Evolutionary conservation across 192 early-diverging fungal species (phyloP), one percentile per base, ranked within the genome.

Genomic region (Globomyces pollinis-pini): DNA sequence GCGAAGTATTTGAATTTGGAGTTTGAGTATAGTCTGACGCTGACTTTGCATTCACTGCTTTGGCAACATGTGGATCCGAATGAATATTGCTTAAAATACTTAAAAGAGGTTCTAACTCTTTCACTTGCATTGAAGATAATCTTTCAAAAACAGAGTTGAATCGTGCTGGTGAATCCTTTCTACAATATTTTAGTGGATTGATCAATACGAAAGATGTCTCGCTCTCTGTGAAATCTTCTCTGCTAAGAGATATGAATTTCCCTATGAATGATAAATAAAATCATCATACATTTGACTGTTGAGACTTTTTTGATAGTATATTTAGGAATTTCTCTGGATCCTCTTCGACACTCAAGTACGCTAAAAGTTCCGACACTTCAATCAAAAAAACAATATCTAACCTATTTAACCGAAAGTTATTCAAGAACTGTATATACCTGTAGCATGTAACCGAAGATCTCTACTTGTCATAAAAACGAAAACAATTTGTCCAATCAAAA

Each of bases 341-440:
- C 38, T 58, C 13, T 15, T 36, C 57, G 11, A 58, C 28, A 15
- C 28, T n/a, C 32, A 58, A 21, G 57, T 58, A 58, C 2, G 57
- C 39, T 39, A 58, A 43, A 11, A 58, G 57, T 39, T 58, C 57
- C 5, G 57, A 11, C 36, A 58, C 41, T 42, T n/a, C n/a, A n/a
- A n/a, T n/a, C n/a, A n/a, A n/a, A n/a, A n/a, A n/a, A n/a, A n/a
- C n/a, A n/a, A n/a, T n/a, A n/a, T n/a, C n/a, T n/a, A n/a, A n/a
- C n/a, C n/a, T n/a, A n/a, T n/a, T n/a, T n/a, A n/a, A n/a, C n/a
- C n/a, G n/a, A n/a, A n/a, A n/a, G n/a, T n/a, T n/a, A n/a, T n/a
- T n/a, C n/a, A n/a, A n/a, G n/a, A n/a, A n/a, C n/a, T 18, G 51
- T 32, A 32, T 53, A 32, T 32, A 53, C 15, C 8, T 30, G 23